Evolutionary conservation across 2,329 filamentous ascomycete genomes (phyloP).

Genomic region (Apiospora marii): DNA sequence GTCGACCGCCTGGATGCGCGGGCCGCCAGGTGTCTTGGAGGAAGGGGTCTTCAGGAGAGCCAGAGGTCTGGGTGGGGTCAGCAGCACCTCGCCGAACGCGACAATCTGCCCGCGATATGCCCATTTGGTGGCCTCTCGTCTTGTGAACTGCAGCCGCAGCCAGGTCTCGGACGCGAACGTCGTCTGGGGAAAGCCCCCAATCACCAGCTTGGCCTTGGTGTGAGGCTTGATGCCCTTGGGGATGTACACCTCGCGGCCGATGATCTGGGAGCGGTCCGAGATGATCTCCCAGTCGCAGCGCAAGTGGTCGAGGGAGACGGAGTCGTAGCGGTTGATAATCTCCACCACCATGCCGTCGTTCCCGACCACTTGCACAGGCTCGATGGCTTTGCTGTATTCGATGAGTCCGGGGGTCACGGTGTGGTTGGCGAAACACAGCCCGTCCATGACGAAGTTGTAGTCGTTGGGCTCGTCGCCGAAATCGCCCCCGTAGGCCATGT

Average conservation of each 20-base stretch:
- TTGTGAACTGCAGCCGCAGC: constrained; percentile 56
- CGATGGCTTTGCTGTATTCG: constrained; percentile 66
- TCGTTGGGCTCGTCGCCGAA: constrained; percentile 69
- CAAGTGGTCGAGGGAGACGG: constrained; percentile 58
- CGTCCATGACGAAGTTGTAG: constrained; percentile 66
- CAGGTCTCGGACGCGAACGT: constrained; percentile 48
- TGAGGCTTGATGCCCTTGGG: constrained; percentile 55
- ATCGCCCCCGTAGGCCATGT: constrained; percentile 67
- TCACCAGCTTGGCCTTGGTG: constrained; percentile 43
- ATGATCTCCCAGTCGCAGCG: constrained; percentile 52
- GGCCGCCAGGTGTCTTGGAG: constrained; percentile 28
- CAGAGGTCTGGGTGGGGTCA: constrained; percentile 46
- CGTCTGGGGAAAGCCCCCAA: constrained; percentile 42
- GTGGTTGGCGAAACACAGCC: constrained; percentile 58
- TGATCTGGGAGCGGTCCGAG: constrained; percentile 46
- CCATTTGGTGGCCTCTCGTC: constrained; percentile 58
- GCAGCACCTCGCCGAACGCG: constrained; percentile 56
- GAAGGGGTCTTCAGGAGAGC: constrained; percentile 36
- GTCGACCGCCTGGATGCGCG: constrained; percentile 37
- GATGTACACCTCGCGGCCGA: constrained; percentile 48
- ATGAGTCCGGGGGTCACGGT: constrained; percentile 58
- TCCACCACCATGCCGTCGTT: constrained; percentile 52
- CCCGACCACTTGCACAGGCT: constrained; percentile 62
- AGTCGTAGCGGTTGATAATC: constrained; percentile 64
- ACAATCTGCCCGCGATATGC: constrained; percentile 58